Evolutionary conservation across 768 basidiomycete species (phyloP).

Genomic region (Galerina marginata): DNA sequence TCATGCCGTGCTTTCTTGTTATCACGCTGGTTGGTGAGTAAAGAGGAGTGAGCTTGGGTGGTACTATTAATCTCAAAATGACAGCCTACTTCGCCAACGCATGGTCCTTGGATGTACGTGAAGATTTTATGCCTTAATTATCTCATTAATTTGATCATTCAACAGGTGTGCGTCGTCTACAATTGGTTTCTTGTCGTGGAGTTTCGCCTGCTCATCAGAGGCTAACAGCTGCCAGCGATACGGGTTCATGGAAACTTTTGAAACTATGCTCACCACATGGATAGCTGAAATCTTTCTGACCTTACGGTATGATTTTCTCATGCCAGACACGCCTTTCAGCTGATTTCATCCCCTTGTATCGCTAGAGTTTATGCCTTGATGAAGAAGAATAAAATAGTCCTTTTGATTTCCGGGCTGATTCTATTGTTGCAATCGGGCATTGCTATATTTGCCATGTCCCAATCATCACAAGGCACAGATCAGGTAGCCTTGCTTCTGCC

Average conservation of each 20-base stretch:
- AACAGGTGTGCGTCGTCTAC: not conserved
- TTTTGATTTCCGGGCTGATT: not conserved
- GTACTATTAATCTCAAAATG: not conserved
- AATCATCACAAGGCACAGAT: constrained; percentile 10
- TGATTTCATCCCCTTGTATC: not conserved
- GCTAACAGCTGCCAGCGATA: constrained; percentile 4
- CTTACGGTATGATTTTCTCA: not conserved
- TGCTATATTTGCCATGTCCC: constrained; percentile 12
- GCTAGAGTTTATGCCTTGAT: constrained; percentile 7
- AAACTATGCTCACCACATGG: constrained; percentile 12
- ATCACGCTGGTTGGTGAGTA: constrained; percentile 10
- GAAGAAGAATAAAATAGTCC: not conserved
- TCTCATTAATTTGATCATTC: not conserved
- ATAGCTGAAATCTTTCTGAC: constrained; percentile 7
- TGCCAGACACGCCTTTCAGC: not conserved
- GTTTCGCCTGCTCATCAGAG: not conserved
- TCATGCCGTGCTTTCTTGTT: constrained; percentile 3
- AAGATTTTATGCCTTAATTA: not conserved
- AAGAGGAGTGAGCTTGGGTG: not conserved
- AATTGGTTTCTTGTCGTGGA: not conserved
- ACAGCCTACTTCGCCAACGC: constrained; percentile 4
- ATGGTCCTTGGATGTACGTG: not conserved
- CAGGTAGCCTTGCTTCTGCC: constrained; percentile 7
- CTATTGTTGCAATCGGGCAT: constrained; percentile 4
- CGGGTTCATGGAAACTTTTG: constrained; percentile 14